Evolutionary conservation across 495 filamentous ascomycete species (phyloP), one percentile per base, ranked within the genome.

Genomic region (Penicillium pulvis): DNA sequence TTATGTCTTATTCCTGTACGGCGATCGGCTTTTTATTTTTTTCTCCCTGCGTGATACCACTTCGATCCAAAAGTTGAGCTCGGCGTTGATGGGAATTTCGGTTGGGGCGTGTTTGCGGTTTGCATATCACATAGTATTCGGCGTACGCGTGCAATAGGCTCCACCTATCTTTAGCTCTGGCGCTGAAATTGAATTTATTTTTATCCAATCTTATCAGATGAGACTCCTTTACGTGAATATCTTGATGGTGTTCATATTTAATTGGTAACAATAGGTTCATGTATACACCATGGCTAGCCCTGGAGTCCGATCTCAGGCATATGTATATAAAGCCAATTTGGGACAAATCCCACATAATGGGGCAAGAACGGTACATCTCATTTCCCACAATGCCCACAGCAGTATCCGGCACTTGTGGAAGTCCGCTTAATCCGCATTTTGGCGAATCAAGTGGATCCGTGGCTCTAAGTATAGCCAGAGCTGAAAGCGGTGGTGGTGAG

Each of bases 401-500:
- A 36, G 33, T 12, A 36, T 36, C 10, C 33, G 33, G 9, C 9
- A 36, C 12, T 14, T 36, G 28, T 28, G 28, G 28, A 28, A 28
- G 4, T 4, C 28, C 28, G 28, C 28, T 7, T 28, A 28, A 7
- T 7, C 6, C 28, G 28, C 28, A 7, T 28, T 28, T 28, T 28
- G 28, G 4, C 28, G 28, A 28, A 4, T 1, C 12, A 11, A 36
- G 39, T 41, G 39, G 39, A 41, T 41, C 39, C 16, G 14, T 41
- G 39, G 39, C 39, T 36, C 45, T 49, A 49, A 30, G 46, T 49
- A 49, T 49, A 49, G 46, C n/a, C 26, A 10, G 19, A 10, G 23
- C 62, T 54, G 62, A 58, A 61, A 58, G 52, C 62, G 62, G 62
- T 56, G 57, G 58, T 56, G 55, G 26, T 23, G 14, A 61, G 47